phyloP scores from a whole-genome alignment of 2,329 filamentous ascomycete species.

The Talaromyces islandicus region DNA sequence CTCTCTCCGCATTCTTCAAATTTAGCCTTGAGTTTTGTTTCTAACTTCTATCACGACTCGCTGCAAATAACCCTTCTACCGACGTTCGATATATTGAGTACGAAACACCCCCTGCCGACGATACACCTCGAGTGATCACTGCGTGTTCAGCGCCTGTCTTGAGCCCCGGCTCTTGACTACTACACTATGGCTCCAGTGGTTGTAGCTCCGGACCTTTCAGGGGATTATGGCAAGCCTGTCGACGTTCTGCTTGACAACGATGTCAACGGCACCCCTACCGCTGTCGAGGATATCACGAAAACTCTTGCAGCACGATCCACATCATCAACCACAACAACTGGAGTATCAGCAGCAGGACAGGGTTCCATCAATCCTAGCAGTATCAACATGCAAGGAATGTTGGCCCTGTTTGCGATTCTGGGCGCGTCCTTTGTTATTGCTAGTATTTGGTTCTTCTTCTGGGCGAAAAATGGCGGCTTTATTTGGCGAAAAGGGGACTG shows the following conservation, averaged over 20 bases:
- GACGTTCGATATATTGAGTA: background rate
- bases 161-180: constrained; percentile 30
- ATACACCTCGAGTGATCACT: background rate
- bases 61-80: background rate
- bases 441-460: constrained; percentile 97
- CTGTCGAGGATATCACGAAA: constrained; percentile 6
- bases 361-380: constrained; percentile 35
- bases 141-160: constrained; percentile 18
- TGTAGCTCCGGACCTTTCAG: constrained; percentile 17
- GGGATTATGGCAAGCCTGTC: background rate
- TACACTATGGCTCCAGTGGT: constrained; percentile 26
- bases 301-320: constrained; percentile 4
- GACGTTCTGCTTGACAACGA: background rate
- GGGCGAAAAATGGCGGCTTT: constrained; percentile 94
- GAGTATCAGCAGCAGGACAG: constrained; percentile 1
- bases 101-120: background rate
- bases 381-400: constrained; percentile 58
- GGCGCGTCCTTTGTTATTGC: constrained; percentile 68
- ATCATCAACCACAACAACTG: constrained; percentile 15
- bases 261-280: background rate
- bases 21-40: background rate
- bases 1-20: background rate
- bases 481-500: constrained; percentile 79
- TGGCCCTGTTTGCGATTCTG: constrained; percentile 80
- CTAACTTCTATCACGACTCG: background rate